Base-by-base conservation (phyloP, 176 grass and related monocot species). In the Phragmites australis region DNA sequence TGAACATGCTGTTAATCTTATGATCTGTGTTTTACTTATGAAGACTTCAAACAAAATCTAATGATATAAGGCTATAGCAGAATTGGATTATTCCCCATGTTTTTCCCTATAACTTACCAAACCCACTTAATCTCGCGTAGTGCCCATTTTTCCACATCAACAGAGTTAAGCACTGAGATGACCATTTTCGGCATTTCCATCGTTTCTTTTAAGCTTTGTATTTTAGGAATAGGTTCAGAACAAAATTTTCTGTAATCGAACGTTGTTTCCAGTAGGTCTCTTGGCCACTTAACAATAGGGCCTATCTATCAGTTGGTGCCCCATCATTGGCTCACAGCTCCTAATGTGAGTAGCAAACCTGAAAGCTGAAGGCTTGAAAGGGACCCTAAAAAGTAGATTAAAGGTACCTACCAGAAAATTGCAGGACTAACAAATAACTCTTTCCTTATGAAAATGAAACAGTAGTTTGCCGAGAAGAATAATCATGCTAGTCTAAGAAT, bases 381-480 rank as follows among this genome's bases (percentile, higher is more conserved):
- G 41, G 55, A 77, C 68, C 25, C 26, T 45, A 55, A 72, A 72
- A 41, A 19, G 48, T 65, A 56, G 16, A 34, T 46, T 79, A 56
- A 34, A 67, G 10, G 23, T 50, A 22, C 23, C 17, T 82, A 31
- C 25, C 15, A 40, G 5, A 50, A 54, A 77, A 54, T 50, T 26
- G 64, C 3, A 0, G 5, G 54, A 77, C 17, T 17, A 44, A 57
- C 68, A 58, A 50, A 34, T 67, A 13, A 30, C 26, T 68, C 15
- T 63, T 56, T 6, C 29, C 48, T 61, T 74, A 47, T 71, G 19
- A 43, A 58, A 51, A 48, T 68, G 52, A 69, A 62, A 42, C 23
- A 19, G 18, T 81, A 27, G 23, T 82, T 76, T 39, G 7, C 27
- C 17, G 43, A 45, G 49, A 68, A 34, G 18, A 49, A 84, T 12